phyloP scores from a whole-genome alignment of 2,329 filamentous ascomycete genomes.

The Aspergillus piperis region DNA sequence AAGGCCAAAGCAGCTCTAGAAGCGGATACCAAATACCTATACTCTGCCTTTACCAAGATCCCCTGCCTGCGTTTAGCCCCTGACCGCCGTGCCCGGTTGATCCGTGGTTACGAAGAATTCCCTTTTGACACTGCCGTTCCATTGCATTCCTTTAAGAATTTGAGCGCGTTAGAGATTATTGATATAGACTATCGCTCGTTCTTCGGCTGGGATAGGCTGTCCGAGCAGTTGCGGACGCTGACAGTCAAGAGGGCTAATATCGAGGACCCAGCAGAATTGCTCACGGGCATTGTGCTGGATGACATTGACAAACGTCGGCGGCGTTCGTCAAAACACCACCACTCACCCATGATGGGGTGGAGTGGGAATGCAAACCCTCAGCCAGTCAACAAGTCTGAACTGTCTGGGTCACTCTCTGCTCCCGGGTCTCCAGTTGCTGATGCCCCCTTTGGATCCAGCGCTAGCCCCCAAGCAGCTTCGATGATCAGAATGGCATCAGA shows the following conservation, averaged over 20 bases:
- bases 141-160: slow-evolving; percentile 94
- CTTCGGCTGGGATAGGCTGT: slow-evolving; percentile 92
- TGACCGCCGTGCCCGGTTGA: slow-evolving; percentile 88
- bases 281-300: slow-evolving; percentile 91
- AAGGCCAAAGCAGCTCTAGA: slow-evolving; percentile 84
- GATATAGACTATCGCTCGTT: slow-evolving; percentile 97
- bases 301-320: slow-evolving; percentile 91
- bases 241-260: slow-evolving; percentile 84
- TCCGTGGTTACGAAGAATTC: slow-evolving; percentile 94
- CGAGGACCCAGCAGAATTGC: slow-evolving; percentile 84
- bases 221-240: slow-evolving; percentile 87
- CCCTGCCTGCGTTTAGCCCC: slow-evolving; percentile 85
- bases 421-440: slow-evolving; percentile 63
- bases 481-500: slow-evolving; percentile 62
- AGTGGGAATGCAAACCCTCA: slow-evolving; percentile 59
- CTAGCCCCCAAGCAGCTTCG: slow-evolving; percentile 50
- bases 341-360: slow-evolving; percentile 75
- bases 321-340: slow-evolving; percentile 81
- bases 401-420: slow-evolving; percentile 68
- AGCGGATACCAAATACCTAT: slow-evolving; percentile 90
- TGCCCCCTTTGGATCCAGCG: slow-evolving; percentile 49
- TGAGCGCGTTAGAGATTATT: slow-evolving; percentile 89
- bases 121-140: slow-evolving; percentile 97
- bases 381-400: slow-evolving; percentile 62
- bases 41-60: slow-evolving; percentile 98